These are phyloP conservation scores for Arxiozyma slooffiae DNA, from an alignment of 1,139 yeast species.

Conservation along the genomic window DNA sequence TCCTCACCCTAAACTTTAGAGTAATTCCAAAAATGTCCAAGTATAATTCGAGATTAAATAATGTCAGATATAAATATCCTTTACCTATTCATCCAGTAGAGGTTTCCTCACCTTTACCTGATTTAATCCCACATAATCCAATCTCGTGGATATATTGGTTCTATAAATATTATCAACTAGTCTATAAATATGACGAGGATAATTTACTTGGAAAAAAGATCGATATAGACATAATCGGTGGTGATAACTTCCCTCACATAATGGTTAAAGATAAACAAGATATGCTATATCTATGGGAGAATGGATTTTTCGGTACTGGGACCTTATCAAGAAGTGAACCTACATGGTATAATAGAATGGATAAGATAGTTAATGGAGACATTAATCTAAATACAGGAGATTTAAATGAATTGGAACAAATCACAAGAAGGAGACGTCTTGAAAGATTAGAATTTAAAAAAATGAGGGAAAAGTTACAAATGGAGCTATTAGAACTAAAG, in stretches of 20 bases:
- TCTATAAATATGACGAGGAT: slow-evolving; percentile 1
- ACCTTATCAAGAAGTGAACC: slow-evolving; percentile 84
- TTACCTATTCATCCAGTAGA: slow-evolving; percentile 35
- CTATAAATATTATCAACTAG: slow-evolving; percentile 28
- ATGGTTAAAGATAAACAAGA: slow-evolving; percentile 38
- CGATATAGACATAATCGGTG: slow-evolving; percentile 15
- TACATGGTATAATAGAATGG: slow-evolving; percentile 66
- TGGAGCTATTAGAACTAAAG: slow-evolving; percentile 29
- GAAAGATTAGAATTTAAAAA: slow-evolving; percentile 65
- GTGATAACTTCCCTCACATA: slow-evolving; percentile 15
- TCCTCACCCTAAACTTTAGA: not conserved
- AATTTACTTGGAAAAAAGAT: slow-evolving; percentile 12
- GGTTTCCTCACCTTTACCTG: slow-evolving; percentile 33
- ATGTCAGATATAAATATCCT: slow-evolving; percentile 30
- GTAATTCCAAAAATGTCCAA: slow-evolving; percentile 24
- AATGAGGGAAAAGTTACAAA: slow-evolving; percentile 36
- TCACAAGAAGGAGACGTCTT: slow-evolving; percentile 62
- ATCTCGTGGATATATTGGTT: slow-evolving; percentile 46
- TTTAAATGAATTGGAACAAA: slow-evolving; percentile 49
- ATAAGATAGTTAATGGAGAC: slow-evolving; percentile 37
- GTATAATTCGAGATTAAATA: slow-evolving; percentile 19
- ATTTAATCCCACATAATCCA: slow-evolving; percentile 46
- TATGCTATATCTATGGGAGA: slow-evolving; percentile 61
- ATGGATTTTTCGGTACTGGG: slow-evolving; percentile 95
- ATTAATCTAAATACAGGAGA: slow-evolving; percentile 24